Conservation (phyloP, 306 rosid species). For the Alnus glutinosa region DNA sequence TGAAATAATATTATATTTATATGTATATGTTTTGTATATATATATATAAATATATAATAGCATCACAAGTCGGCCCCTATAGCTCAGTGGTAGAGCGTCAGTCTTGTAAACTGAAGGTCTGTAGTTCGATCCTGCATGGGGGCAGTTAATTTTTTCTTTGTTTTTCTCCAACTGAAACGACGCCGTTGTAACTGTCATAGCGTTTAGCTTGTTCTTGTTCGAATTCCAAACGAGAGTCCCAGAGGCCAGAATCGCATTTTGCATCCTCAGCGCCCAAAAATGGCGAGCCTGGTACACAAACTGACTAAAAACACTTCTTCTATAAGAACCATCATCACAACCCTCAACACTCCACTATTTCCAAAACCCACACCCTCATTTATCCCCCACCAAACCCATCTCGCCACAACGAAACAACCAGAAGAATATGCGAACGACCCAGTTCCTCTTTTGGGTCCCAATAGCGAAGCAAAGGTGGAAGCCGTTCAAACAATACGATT, state of each 20-base stretch:
- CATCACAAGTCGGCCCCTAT: constrained; percentile 32
- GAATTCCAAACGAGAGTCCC: not conserved
- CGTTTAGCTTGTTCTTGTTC: not conserved
- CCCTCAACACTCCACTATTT: constrained; percentile 10
- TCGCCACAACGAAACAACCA: constrained; percentile 3
- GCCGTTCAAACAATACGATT: constrained; percentile 13
- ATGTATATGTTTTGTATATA: too few species aligned
- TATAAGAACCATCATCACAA: constrained; percentile 12
- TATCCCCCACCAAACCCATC: constrained; percentile 12
- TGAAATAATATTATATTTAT: too few species aligned
- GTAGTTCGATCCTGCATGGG: constrained; percentile 59
- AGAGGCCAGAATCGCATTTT: not conserved
- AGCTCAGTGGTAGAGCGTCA: constrained; percentile 62
- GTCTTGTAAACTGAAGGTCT: constrained; percentile 60
- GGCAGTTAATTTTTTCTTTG: constrained; percentile 11
- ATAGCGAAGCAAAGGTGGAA: constrained; percentile 5
- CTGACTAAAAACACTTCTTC: constrained; percentile 28
- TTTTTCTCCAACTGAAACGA: not conserved
- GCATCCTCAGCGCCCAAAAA: constrained; percentile 13
- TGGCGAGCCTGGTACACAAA: constrained; percentile 36
- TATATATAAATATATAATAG: not conserved
- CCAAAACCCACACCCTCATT: constrained; percentile 8
- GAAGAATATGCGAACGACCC: not conserved
- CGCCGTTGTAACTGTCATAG: not conserved
- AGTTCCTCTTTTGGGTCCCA: constrained; percentile 11